Evolutionary conservation across 768 basidiomycete species (phyloP), one percentile per base, ranked within the genome.

Genomic region (Lentinula guzmanii): DNA sequence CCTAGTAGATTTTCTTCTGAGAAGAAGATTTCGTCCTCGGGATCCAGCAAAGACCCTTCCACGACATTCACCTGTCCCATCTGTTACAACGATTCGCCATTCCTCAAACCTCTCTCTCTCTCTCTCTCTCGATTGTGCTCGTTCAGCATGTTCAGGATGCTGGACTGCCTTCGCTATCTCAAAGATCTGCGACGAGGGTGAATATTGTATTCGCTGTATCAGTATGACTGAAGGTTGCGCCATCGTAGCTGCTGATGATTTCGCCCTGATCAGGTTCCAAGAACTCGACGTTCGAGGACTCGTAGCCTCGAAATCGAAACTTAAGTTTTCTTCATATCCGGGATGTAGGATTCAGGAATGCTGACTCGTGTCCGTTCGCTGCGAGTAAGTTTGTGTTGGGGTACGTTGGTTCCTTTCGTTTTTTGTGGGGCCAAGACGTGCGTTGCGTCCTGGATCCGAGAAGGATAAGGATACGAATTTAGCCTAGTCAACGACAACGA

Each of bases 301-400:
- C 72, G 97, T 99, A 16, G 84, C 83, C 18, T 91, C 90, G 70
- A 89, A 87, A 72, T 76, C 85, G 35, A 85, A 83, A 60, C 82
- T 98, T 69, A 90, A 92, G 73, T 99, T 91, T 79, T 99, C 96
- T 71, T 97, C 96, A 2, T 94, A 93, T 66, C 95, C 96, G 0
- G 85, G 86, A 42, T 99, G 97, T 80, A 90, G 93, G 24, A 24
- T 24, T 24, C 24, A 28, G 28, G 42, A 87, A 92, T 72, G 95
- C 95, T n/a, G 88, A 98, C 51, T 89, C 90, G 45, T 98, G 95
- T 75, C 82, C 87, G 8, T 72, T 87, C 16, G 93, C 91, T 0
- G 82, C 93, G 1, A 82, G 86, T 50, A 90, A 89, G 71, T 78
- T 82, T 1, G 82, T 89, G 61, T 79, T 97, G 35, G 28, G 81